Evolutionary conservation across 176 grass and related monocot species (phyloP), one percentile per base, ranked within the genome.

Genomic region (Oryza punctata): DNA sequence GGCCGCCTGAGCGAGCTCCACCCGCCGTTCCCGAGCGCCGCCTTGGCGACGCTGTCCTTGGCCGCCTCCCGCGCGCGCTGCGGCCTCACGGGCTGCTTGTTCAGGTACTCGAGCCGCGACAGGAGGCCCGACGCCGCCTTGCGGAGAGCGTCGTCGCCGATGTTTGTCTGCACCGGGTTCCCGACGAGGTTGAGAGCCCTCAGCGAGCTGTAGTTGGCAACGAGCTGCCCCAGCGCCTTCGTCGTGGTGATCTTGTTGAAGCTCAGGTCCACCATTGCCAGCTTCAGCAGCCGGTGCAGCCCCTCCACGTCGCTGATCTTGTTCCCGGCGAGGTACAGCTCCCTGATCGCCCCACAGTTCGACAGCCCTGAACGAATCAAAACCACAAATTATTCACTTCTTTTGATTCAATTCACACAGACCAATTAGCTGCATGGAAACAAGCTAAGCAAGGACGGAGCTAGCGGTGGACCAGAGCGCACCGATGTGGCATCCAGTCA

Each of bases 281-380:
- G 81, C 87, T 96, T 99, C 7, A 94, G 91, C 73, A 96, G 89
- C 1, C 93, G 89, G 88, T 99, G 93, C 10, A 99, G 89, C 1
- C 97, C 97, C 45, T 99, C 97, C 12, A 94, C 93, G 32, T 92
- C 89, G 46, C 97, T 91, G 69, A 99, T 92, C 91, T 96, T 96
- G 83, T 99, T 99, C 37, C 97, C 97, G 52, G 89, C 89, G 15
- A 99, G 91, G 86, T 92, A 99, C 8, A 99, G 80, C 85, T 99
- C 97, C 84, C 89, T 90, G 73, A 99, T 88, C 72, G 90, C 85
- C 32, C 83, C 96, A 78, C 93, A 94, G 71, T 74, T 90, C 33
- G 93, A 94, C 32, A 96, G 65, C 10, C 93, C 97, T 99, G 79
- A 5, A 30, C 9, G 49, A 63, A 79, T 38, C 1, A 4, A 44